Percentiles rank a stretch among this genome's conserved stretches.
These are phyloP conservation scores for Austroboletus novae-zelandiae DNA, from an alignment of 1,284 basidiomycete species.

Conservation along the genomic window DNA sequence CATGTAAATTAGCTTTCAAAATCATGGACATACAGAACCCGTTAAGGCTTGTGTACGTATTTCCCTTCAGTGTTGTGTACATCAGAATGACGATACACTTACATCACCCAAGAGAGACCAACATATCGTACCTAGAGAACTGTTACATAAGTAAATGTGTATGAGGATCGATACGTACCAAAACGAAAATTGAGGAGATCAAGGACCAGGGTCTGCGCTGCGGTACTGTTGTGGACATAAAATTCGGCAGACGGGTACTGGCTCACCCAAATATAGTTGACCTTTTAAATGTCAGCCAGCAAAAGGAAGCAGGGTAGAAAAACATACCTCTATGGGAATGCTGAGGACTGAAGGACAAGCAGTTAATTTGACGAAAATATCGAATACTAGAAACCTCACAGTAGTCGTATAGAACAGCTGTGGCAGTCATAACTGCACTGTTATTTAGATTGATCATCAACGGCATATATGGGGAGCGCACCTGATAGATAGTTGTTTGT, in stretches of 20 bases:
- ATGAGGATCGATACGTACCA: background rate
- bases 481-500: too few relatives aligned
- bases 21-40: background rate
- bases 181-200: background rate
- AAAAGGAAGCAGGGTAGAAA: background rate
- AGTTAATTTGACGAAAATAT: too few relatives aligned
- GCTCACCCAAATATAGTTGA: background rate
- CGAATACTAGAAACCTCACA: too few relatives aligned
- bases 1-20: background rate
- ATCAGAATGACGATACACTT: background rate
- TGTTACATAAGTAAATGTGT: background rate
- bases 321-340: background rate
- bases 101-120: background rate
- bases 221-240: too few relatives aligned
- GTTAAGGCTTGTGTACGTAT: background rate
- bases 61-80: background rate
- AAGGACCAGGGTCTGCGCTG: background rate
- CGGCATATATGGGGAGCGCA: too few relatives aligned
- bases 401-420: too few relatives aligned
- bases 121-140: background rate
- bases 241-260: too few relatives aligned
- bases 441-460: too few relatives aligned
- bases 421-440: too few relatives aligned
- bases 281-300: background rate
- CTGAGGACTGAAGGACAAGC: background rate